A percentile compares a stretch with the other conserved stretches of the same genome.
Conservation (phyloP, 441 rosid genomes). For the Manihot esculenta region DNA sequence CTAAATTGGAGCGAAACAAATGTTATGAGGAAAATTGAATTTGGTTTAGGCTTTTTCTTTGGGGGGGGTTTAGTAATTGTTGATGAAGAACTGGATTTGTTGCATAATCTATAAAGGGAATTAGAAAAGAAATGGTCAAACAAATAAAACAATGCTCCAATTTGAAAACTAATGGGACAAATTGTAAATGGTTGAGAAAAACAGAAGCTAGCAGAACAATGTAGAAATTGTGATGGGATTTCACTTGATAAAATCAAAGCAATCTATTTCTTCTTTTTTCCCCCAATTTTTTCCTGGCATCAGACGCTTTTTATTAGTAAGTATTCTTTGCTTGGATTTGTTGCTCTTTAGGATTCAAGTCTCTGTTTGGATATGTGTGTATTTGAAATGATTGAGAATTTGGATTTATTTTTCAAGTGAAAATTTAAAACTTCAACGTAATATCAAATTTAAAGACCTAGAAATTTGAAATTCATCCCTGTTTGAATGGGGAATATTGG, state of each 20-base stretch:
- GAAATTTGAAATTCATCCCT: no score
- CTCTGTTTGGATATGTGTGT: no score
- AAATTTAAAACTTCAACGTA: no score
- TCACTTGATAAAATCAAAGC: neutral
- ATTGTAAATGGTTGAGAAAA: neutral
- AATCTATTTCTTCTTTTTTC: neutral
- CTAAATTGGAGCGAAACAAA: neutral
- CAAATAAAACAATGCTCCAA: neutral
- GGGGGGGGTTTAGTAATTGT: no score
- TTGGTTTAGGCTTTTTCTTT: neutral
- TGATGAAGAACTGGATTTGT: neutral
- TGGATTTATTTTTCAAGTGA: no score
- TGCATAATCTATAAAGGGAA: neutral
- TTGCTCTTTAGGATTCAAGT: neutral
- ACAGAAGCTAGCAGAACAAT: neutral
- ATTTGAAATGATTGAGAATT: no score
- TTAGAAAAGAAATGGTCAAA: neutral
- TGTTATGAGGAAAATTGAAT: neutral
- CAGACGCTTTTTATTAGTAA: neutral
- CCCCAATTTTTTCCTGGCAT: neutral
- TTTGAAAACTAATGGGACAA: neutral
- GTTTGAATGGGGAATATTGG: neutral
- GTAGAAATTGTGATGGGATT: constrained; percentile 1
- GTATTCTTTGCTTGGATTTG: neutral
- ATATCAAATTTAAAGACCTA: no score